Conservation (phyloP, 1,139 yeast genomes). For the Wickerhamomyces sp. region DNA sequence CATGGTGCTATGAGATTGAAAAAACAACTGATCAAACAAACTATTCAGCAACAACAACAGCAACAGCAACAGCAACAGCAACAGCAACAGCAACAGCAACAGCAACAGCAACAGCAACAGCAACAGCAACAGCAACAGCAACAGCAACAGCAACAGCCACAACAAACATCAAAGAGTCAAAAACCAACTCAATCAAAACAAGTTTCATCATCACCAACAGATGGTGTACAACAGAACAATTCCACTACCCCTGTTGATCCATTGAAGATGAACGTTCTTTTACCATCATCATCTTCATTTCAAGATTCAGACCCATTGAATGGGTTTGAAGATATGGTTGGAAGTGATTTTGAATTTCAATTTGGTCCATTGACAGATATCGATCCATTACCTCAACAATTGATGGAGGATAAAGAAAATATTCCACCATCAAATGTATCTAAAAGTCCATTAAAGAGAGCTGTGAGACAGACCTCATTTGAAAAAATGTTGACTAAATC, state of each 20-base stretch:
- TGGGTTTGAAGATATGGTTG: slow-evolving; percentile 41
- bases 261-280: not conserved
- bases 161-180: not conserved
- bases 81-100: too few species aligned
- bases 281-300: slow-evolving; percentile 6
- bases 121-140: too few species aligned
- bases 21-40: slow-evolving; percentile 12
- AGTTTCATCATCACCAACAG: slow-evolving; percentile 12
- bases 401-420: slow-evolving; percentile 24
- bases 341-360: slow-evolving; percentile 39
- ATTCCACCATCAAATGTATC: slow-evolving; percentile 21
- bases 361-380: slow-evolving; percentile 54
- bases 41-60: slow-evolving; percentile 3
- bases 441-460: slow-evolving; percentile 9
- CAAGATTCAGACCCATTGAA: slow-evolving; percentile 32
- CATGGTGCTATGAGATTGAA: slow-evolving; percentile 23
- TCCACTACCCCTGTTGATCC: slow-evolving; percentile 6
- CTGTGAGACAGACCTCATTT: slow-evolving; percentile 21
- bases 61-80: not conserved
- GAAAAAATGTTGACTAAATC: slow-evolving; percentile 25
- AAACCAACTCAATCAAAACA: not conserved
- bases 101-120: too few species aligned
- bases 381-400: slow-evolving; percentile 33
- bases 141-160: too few species aligned
- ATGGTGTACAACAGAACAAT: slow-evolving; percentile 13